Percentiles rank a stretch among this genome's conserved stretches.
Conservation (phyloP, 1,139 yeast species). For the Hanseniaspora sp. region DNA sequence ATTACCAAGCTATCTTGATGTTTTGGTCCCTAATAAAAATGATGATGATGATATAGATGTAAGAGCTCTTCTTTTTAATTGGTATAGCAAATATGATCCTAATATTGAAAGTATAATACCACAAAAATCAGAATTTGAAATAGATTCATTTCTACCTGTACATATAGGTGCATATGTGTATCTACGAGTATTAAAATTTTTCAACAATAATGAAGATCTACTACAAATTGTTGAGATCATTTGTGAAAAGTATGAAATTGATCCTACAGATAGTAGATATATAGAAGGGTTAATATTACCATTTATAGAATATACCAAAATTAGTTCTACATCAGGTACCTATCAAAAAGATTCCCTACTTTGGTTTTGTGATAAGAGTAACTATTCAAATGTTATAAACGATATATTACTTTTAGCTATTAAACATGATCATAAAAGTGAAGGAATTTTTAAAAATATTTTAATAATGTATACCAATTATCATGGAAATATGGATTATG, state of each 20-base stretch:
- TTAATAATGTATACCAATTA: background rate
- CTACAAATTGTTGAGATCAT: background rate
- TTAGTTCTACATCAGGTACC: background rate
- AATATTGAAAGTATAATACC: background rate
- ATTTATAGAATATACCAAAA: constrained; percentile 5
- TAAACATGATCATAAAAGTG: background rate
- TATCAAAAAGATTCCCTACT: background rate
- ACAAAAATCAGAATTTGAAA: background rate
- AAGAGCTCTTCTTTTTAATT: background rate
- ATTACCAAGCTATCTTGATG: background rate
- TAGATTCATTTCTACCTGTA: background rate
- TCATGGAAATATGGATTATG: background rate
- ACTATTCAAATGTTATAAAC: background rate
- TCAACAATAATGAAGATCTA: background rate
- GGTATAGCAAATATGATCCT: constrained; percentile 1
- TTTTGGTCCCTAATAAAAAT: background rate
- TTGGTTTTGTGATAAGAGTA: background rate
- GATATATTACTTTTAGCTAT: background rate
- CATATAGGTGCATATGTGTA: background rate
- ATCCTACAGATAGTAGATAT: background rate
- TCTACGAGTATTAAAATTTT: constrained; percentile 1
- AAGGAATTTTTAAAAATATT: background rate
- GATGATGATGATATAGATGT: background rate
- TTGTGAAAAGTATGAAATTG: background rate
- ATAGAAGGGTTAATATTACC: background rate